Evolutionary conservation across 2,329 filamentous ascomycete genomes (phyloP).

Genomic region (Sclerotinia nivalis): DNA sequence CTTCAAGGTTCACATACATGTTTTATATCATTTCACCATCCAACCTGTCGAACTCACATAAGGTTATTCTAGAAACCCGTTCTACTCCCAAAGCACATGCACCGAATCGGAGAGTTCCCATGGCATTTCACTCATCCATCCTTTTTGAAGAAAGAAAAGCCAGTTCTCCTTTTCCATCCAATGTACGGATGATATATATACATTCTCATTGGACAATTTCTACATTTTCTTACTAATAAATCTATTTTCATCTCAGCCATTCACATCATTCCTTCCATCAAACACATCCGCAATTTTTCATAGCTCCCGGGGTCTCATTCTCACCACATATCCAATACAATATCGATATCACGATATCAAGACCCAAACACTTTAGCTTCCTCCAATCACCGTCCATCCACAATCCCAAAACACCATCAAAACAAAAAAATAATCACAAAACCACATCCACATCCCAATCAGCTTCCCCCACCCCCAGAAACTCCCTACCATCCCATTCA

Average conservation of each 20-base stretch:
- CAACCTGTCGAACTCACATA: not conserved
- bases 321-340: no score
- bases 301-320: no score
- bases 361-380: no score
- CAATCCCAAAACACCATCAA: no score
- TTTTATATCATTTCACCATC: not conserved
- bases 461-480: no score
- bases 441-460: no score
- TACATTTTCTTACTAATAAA: not conserved
- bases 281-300: not conserved
- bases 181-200: not conserved
- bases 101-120: not conserved
- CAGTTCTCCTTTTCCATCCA: conserved; percentile 6
- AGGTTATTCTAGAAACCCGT: not conserved
- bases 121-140: not conserved
- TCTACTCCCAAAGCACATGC: not conserved
- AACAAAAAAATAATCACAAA: no score
- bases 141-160: not conserved
- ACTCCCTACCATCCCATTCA: no score
- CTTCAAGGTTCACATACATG: not conserved
- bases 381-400: no score
- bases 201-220: not conserved
- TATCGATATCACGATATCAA: no score
- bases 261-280: not conserved
- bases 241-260: not conserved